Conservation (phyloP, 257 asterid genomes). For the Forsythia suspensa region DNA sequence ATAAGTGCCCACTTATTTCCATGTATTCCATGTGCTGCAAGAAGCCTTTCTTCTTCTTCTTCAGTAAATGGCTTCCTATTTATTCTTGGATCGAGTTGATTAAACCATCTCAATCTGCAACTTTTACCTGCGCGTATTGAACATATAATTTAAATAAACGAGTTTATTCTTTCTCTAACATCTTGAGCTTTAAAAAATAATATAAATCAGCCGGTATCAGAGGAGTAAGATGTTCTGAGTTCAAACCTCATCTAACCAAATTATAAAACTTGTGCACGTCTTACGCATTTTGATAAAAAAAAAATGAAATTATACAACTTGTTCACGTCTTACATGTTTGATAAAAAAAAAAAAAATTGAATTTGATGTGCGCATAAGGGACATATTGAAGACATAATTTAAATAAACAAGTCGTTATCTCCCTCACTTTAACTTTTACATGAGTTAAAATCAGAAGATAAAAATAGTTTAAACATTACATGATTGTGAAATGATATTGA, state of each 20-base stretch:
- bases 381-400: background rate
- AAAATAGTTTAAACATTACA: background rate
- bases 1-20: conserved; percentile 57
- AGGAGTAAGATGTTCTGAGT: background rate
- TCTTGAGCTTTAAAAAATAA: background rate
- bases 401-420: background rate
- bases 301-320: too few relatives aligned
- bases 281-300: too few relatives aligned
- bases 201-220: too few relatives aligned
- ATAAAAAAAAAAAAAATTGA: too few relatives aligned
- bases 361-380: background rate
- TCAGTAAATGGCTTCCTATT: conserved; percentile 49
- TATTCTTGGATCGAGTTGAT: conserved; percentile 55
- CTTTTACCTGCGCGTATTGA: conserved; percentile 38
- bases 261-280: background rate
- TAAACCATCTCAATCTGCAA: conserved; percentile 56
- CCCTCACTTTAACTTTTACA: background rate
- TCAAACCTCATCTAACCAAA: background rate
- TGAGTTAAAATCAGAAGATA: background rate
- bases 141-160: background rate
- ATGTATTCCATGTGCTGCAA: conserved; percentile 46
- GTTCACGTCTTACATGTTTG: background rate
- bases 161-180: background rate
- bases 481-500: too few relatives aligned
- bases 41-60: conserved; percentile 48